Evolutionary conservation across 441 rosid genomes (phyloP), one percentile per base, ranked within the genome.

Genomic region (Biscutella laevigata): DNA sequence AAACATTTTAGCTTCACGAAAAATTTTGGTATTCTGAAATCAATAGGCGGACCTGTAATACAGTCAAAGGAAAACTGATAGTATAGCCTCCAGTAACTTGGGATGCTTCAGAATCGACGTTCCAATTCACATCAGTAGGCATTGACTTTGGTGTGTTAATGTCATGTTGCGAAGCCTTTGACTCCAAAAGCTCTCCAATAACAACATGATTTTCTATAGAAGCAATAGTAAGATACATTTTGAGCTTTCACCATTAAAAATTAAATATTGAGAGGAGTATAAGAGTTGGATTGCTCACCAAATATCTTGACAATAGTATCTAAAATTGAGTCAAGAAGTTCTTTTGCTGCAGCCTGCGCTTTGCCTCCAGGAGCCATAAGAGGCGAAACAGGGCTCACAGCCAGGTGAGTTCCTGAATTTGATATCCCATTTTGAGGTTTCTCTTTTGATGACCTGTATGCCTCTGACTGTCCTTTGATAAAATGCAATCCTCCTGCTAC

Each of bases 291-390:
- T 39, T 26, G 58, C 88, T 76, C 64, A 94, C 99, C 99, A 74
- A 94, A 89, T 71, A 94, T 83, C 64, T 70, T 80, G 68, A 88
- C 84, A 66, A 84, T 71, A 28, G 82, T 66, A 44, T 86, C 94
- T 71, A 94, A 78, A 75, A 86, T 74, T 59, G 96, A 88, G 82
- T 84, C 82, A 57, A 94, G 95, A 72, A 94, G 96, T 68, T 84
- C 95, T 69, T 73, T 88, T 22, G 95, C 81, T 47, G 94, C 79
- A 71, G 67, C 69, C 77, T 94, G 99, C 33, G 96, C 96, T 75
- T 81, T 94, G 62, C 99, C 99, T 53, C 76, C 64, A 62, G 99
- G 99, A 70, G 96, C 95, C 99, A 94, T 89, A 59, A 84, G 72
- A 43, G 87, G 78, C 1, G 99, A 94, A 52, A 89, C 97, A 48